Evolutionary conservation across 306 rosid genomes (phyloP), one percentile per base, ranked within the genome.

Genomic region (Fragaria nilgerrensis): DNA sequence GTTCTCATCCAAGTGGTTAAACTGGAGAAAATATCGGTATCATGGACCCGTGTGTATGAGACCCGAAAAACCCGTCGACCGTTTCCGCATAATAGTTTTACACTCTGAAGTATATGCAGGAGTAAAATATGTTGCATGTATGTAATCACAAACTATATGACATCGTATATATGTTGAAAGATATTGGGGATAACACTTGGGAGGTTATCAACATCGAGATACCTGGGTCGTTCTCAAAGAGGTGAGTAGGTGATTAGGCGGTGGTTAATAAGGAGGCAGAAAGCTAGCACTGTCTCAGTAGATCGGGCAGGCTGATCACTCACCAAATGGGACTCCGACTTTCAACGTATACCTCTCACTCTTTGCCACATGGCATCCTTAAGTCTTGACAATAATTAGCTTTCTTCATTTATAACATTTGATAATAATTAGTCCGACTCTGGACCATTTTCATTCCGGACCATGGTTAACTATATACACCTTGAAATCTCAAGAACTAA

Each of bases 241-340:
- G 75, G 41, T 13, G 53, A 77, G 72, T 32, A 74, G 73, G 85
- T 85, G 73, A 79, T 75, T 55, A 36, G 81, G 87, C 78, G 95
- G 93, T 91, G 62, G 97, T 86, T 85, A 82, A 70, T 73, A 13
- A 45, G 16, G 29, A 78, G 75, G 87, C 75, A 85, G 92, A 89
- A 87, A 91, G 68, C 72, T 78, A 72, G 87, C 85, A 82, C 75
- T 85, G 84, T 88, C 92, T 86, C 79, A 66, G 75, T 78, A 90
- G 86, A 85, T 88, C 88, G 84, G 74, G 84, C 89, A 82, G 71
- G 73, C 86, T 86, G 79, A 74, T 83, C 70, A 79, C 83, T 82
- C 85, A 80, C 82, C 80, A 77, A 81, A 73, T 3, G 78, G 80
- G 77, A 75, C 84, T 71, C 66, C 75, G 70, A 68, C 72, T 61